Conservation (phyloP, 805 yeast genomes). For the Sungouiella thailandica region DNA sequence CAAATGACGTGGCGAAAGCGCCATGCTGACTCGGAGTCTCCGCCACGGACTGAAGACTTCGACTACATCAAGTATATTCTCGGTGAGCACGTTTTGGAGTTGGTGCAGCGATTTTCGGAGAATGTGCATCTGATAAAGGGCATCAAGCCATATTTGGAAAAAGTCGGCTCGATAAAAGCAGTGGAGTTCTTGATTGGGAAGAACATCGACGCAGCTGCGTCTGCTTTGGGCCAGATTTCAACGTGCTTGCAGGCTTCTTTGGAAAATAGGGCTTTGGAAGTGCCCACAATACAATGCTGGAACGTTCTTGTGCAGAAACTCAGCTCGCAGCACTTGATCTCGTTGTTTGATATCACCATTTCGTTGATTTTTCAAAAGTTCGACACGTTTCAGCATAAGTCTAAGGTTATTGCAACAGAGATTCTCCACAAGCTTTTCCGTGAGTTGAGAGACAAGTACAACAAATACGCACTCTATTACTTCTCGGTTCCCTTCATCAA, state of each 20-base stretch:
- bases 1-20: constrained; percentile 18
- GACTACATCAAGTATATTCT: constrained; percentile 29
- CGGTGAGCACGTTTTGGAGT: constrained; percentile 61
- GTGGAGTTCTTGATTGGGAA: constrained; percentile 59
- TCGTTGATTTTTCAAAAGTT: constrained; percentile 72
- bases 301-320: constrained; percentile 53
- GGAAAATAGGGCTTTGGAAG: constrained; percentile 56
- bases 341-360: constrained; percentile 68
- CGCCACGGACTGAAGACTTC: constrained; percentile 13
- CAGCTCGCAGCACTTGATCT: constrained; percentile 50
- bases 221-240: constrained; percentile 76
- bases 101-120: constrained; percentile 76
- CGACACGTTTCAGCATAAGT: constrained; percentile 42
- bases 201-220: constrained; percentile 47
- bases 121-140: constrained; percentile 72
- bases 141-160: constrained; percentile 65
- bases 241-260: constrained; percentile 80
- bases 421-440: constrained; percentile 39
- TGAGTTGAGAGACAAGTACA: constrained; percentile 28
- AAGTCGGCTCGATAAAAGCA: constrained; percentile 67
- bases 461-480: constrained; percentile 46
- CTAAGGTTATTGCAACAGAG: constrained; percentile 47
- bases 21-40: constrained; percentile 4
- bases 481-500: constrained; percentile 45
- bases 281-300: constrained; percentile 66